Percentiles rank a stretch among this genome's conserved stretches.
Evolutionary conservation across 2,329 filamentous ascomycete genomes (phyloP).

Genomic region (Diaporthe vaccinii): DNA sequence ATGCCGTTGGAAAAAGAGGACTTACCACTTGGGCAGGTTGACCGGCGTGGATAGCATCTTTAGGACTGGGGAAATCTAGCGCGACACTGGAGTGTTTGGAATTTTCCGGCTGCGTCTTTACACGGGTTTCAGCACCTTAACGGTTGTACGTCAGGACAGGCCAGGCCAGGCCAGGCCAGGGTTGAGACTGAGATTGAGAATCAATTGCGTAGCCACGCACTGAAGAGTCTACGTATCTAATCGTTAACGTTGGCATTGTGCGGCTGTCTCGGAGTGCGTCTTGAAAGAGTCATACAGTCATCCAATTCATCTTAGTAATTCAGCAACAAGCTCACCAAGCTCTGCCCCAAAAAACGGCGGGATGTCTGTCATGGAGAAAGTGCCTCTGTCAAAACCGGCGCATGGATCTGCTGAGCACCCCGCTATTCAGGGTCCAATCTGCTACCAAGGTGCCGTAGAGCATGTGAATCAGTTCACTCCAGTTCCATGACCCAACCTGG

Average conservation of each 20-base stretch:
- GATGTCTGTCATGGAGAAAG: neutral
- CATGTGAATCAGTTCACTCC: slow-evolving; percentile 8
- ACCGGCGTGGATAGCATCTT: slow-evolving; percentile 37
- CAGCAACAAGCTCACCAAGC: too few species aligned
- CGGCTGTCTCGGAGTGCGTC: neutral
- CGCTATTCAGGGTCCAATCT: neutral
- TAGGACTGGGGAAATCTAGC: neutral
- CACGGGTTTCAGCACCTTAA: slow-evolving; percentile 12
- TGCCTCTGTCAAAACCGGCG: neutral
- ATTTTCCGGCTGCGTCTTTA: neutral
- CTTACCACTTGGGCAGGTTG: slow-evolving; percentile 38
- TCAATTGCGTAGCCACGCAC: neutral
- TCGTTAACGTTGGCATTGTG: neutral
- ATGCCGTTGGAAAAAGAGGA: neutral
- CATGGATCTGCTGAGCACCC: slow-evolving; percentile 15
- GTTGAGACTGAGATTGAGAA: neutral
- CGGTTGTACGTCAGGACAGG: neutral
- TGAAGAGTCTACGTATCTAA: neutral
- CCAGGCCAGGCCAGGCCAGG: neutral
- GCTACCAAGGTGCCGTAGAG: neutral
- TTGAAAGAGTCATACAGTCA: neutral
- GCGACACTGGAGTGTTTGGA: slow-evolving; percentile 16
- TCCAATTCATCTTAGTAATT: slow-evolving; percentile 11
- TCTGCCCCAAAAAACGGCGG: neutral
- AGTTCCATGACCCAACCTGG: neutral